Conservation (phyloP, 2,329 filamentous ascomycete genomes). For the Cladosporium sp. region DNA sequence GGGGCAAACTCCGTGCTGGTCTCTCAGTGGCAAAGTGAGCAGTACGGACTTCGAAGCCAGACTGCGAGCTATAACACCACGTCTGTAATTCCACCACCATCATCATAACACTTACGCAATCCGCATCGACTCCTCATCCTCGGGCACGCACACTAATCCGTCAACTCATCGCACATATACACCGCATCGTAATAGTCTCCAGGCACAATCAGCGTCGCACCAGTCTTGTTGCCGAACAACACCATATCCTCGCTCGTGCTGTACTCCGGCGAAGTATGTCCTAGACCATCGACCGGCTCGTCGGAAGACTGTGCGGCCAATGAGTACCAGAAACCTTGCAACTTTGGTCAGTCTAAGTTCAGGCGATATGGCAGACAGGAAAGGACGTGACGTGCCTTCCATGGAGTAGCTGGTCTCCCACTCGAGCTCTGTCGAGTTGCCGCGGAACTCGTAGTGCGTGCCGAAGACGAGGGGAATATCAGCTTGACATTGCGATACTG, state of each 20-base stretch:
- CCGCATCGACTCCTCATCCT: background rate
- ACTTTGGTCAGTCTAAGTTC: background rate
- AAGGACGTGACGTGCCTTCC: slow-evolving; percentile 31
- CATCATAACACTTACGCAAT: background rate
- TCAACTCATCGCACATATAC: slow-evolving; percentile 11
- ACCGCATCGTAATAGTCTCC: slow-evolving; percentile 11
- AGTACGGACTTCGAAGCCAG: too few relatives aligned
- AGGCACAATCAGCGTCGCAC: slow-evolving; percentile 5
- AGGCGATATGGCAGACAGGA: background rate
- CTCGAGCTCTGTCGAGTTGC: slow-evolving; percentile 28
- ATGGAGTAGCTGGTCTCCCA: slow-evolving; percentile 36
- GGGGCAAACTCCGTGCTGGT: too few relatives aligned
- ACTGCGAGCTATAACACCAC: too few relatives aligned
- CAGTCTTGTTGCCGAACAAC: slow-evolving; percentile 8
- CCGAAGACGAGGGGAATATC: slow-evolving; percentile 45
- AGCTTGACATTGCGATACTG: slow-evolving; percentile 5
- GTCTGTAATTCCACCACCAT: background rate
- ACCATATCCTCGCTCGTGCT: background rate
- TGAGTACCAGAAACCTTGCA: slow-evolving; percentile 8
- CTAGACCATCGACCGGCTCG: background rate
- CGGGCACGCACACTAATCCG: background rate
- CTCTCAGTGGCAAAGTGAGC: too few relatives aligned
- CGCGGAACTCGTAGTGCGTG: slow-evolving; percentile 36
- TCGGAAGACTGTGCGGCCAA: background rate
- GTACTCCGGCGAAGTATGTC: slow-evolving; percentile 12